phyloP scores from a whole-genome alignment of 352 stramenopile species.

The Aphanomyces astaci region DNA sequence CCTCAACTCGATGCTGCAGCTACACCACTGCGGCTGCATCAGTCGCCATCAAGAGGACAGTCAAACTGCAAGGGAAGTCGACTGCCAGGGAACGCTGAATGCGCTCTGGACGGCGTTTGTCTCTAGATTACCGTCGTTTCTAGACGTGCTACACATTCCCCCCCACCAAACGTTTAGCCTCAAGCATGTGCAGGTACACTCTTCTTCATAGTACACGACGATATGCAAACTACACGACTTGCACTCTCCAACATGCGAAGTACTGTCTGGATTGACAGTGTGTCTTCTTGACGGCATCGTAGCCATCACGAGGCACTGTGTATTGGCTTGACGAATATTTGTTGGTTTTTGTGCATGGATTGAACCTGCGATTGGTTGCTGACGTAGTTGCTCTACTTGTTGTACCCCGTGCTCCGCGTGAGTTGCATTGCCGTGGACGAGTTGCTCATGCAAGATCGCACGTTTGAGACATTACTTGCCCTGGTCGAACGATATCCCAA shows the following conservation, averaged over 20 bases:
- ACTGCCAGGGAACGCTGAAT: constrained; percentile 14
- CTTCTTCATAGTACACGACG: too few species aligned
- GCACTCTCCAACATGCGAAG: too few species aligned
- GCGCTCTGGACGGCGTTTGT: constrained; percentile 62
- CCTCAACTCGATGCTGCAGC: constrained; percentile 68
- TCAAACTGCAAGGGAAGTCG: not conserved
- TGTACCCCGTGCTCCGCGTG: constrained; percentile 68
- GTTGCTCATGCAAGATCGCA: constrained; percentile 10
- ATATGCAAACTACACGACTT: too few species aligned
- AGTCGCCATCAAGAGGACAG: constrained; percentile 14
- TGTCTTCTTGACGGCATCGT: too few species aligned
- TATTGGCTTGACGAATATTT: too few species aligned
- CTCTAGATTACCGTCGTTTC: constrained; percentile 32
- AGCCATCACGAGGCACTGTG: too few species aligned
- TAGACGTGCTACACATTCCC: constrained; percentile 32
- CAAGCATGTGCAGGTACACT: constrained; percentile 42
- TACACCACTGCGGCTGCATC: constrained; percentile 62
- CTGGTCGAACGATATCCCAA: constrained; percentile 9
- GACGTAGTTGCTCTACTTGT: constrained; percentile 49
- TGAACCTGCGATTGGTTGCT: too few species aligned
- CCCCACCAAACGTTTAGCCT: constrained; percentile 38
- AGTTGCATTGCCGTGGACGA: constrained; percentile 50
- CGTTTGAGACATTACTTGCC: not conserved
- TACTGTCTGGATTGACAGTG: too few species aligned
- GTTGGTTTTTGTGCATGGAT: too few species aligned